These are phyloP conservation scores for Saturnispora sanitii DNA, from an alignment of 805 yeast species.

Conservation along the genomic window DNA sequence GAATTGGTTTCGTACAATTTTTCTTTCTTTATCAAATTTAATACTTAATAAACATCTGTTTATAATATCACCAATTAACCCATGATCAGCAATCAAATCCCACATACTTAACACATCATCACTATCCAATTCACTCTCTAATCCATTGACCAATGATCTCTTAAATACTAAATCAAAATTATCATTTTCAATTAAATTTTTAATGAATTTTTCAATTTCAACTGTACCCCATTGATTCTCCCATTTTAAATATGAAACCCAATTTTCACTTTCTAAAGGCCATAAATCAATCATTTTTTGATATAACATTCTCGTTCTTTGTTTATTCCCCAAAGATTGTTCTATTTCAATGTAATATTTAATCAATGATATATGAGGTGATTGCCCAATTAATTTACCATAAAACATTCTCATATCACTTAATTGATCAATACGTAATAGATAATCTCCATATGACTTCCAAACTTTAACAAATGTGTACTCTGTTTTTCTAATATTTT, in stretches of 20 bases:
- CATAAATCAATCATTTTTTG: slow-evolving; percentile 51
- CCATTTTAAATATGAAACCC: slow-evolving; percentile 53
- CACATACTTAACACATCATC: background rate
- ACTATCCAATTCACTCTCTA: background rate
- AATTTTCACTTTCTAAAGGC: slow-evolving; percentile 33
- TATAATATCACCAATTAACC: slow-evolving; percentile 1
- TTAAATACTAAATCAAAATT: background rate
- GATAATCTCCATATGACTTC: slow-evolving; percentile 63
- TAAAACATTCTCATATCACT: slow-evolving; percentile 51
- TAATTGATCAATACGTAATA: slow-evolving; percentile 50
- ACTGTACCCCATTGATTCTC: background rate
- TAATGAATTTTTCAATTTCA: background rate
- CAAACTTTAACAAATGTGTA: slow-evolving; percentile 70
- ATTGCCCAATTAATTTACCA: slow-evolving; percentile 63
- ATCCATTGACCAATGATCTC: background rate
- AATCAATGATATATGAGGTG: slow-evolving; percentile 51
- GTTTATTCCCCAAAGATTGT: slow-evolving; percentile 61
- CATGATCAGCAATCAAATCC: slow-evolving; percentile 1
- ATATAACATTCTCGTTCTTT: slow-evolving; percentile 64
- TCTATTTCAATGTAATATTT: slow-evolving; percentile 62
- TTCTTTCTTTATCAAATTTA: background rate
- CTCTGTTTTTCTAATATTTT: slow-evolving; percentile 36
- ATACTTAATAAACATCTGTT: slow-evolving; percentile 2
- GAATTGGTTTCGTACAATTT: slow-evolving; percentile 43
- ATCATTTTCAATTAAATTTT: background rate